Conservation (phyloP, 2,329 filamentous ascomycete species). For the Ophiosphaerella narmari region DNA sequence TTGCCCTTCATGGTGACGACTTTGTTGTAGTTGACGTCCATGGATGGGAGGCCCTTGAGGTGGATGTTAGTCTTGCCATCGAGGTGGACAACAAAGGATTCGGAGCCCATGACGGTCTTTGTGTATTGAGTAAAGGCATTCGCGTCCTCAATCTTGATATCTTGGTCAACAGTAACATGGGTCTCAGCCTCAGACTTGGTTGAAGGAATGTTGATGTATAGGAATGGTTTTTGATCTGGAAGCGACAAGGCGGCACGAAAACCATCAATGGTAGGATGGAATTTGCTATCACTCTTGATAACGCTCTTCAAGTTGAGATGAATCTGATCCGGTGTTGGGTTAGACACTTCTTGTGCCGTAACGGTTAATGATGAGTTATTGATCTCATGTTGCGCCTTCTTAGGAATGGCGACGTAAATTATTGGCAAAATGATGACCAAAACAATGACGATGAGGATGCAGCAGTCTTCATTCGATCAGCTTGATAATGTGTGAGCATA, state of each 20-base stretch:
- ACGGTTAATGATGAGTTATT: conserved; percentile 58
- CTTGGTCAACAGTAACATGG: conserved; percentile 50
- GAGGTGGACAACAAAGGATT: conserved; percentile 56
- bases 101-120: conserved; percentile 53
- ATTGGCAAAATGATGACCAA: conserved; percentile 63
- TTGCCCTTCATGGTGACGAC: conserved; percentile 62
- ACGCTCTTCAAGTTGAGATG: conserved; percentile 55
- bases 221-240: conserved; percentile 48
- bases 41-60: conserved; percentile 55
- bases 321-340: conserved; percentile 56
- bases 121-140: conserved; percentile 57
- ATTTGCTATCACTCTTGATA: conserved; percentile 55
- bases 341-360: conserved; percentile 55
- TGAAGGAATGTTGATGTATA: conserved; percentile 53
- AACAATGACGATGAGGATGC: conserved; percentile 56
- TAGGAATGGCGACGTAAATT: conserved; percentile 63
- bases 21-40: conserved; percentile 60
- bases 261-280: conserved; percentile 58
- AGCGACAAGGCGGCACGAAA: conserved; percentile 60
- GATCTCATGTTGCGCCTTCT: conserved; percentile 61
- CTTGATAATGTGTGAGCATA: neutral
- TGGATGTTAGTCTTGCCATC: conserved; percentile 59
- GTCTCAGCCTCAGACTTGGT: conserved; percentile 51
- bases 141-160: conserved; percentile 49
- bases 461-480: conserved; percentile 43